Evolutionary conservation across 148 eudicot species (phyloP).

Genomic region (Bassia scoparia): DNA sequence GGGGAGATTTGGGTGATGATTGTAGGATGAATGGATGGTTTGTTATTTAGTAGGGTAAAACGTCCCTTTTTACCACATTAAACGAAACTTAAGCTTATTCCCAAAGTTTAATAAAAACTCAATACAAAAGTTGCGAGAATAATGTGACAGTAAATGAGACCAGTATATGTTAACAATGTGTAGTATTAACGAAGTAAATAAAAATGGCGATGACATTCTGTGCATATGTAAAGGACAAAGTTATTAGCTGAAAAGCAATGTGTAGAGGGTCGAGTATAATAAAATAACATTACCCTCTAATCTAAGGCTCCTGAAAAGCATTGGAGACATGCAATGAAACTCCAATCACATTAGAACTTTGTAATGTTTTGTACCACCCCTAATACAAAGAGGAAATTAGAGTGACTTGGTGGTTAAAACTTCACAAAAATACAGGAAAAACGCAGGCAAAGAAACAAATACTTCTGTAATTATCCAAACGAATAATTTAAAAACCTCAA

Average conservation of each 20-base stretch:
- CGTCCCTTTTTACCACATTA: no score
- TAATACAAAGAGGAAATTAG: conserved; percentile 17
- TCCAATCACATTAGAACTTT: conserved; percentile 97
- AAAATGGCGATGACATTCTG: conserved; percentile 1
- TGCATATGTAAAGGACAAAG: conserved; percentile 1
- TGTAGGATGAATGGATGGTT: no score
- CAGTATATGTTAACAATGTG: no score
- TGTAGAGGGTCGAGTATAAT: background rate
- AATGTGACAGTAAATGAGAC: no score
- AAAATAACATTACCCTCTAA: conserved; percentile 44
- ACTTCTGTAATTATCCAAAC: background rate
- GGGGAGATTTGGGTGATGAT: no score
- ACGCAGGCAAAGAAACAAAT: conserved; percentile 6
- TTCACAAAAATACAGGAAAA: conserved; percentile 11
- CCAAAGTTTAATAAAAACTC: no score
- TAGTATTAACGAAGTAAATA: background rate
- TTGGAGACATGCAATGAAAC: conserved; percentile 86
- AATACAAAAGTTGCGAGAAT: no score
- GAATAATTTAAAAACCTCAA: background rate
- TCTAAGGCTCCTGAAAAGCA: conserved; percentile 92
- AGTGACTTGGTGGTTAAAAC: conserved; percentile 20
- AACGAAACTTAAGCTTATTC: no score
- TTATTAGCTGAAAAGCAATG: background rate
- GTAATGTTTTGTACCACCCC: conserved; percentile 95
- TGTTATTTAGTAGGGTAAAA: no score